Conservation (phyloP, 2,329 filamentous ascomycete genomes). For the Cordyceps militaris region DNA sequence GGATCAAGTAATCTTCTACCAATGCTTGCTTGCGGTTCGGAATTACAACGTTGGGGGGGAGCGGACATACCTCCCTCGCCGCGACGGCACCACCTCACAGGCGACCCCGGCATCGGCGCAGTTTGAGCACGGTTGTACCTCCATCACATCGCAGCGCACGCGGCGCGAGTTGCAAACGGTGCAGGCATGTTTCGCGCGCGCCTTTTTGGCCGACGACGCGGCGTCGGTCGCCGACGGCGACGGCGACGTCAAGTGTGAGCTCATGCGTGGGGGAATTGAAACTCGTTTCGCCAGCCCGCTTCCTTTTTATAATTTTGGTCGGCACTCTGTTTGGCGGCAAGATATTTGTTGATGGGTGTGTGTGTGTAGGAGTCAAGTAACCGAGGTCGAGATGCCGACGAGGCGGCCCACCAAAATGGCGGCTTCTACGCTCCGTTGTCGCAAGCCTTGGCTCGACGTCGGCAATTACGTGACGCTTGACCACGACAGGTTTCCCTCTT, state of each 20-base stretch:
- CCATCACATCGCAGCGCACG: conserved; percentile 30
- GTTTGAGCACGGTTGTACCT: conserved; percentile 27
- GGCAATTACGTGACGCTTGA: neutral
- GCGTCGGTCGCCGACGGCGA: conserved; percentile 10
- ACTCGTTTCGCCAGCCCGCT: neutral
- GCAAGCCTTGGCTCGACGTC: conserved; percentile 1
- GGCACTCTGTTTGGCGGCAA: neutral
- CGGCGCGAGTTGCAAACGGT: conserved; percentile 28
- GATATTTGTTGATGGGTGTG: neutral
- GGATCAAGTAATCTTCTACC: no score
- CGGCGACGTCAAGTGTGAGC: conserved; percentile 8
- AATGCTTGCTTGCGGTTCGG: no score
- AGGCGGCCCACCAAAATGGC: neutral
- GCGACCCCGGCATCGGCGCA: conserved; percentile 21
- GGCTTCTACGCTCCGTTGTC: neutral
- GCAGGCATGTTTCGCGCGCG: conserved; percentile 29
- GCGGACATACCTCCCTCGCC: conserved; percentile 25
- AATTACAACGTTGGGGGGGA: neutral
- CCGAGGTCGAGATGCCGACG: conserved; percentile 11
- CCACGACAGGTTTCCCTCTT: neutral
- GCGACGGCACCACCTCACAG: conserved; percentile 28
- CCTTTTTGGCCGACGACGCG: conserved; percentile 25
- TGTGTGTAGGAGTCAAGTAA: conserved; percentile 11
- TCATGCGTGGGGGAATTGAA: neutral
- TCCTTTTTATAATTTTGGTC: neutral